A percentile compares a stretch with the other conserved stretches of the same genome.
phyloP scores from a whole-genome alignment of 306 rosid species.

The Fragaria iinumae region DNA sequence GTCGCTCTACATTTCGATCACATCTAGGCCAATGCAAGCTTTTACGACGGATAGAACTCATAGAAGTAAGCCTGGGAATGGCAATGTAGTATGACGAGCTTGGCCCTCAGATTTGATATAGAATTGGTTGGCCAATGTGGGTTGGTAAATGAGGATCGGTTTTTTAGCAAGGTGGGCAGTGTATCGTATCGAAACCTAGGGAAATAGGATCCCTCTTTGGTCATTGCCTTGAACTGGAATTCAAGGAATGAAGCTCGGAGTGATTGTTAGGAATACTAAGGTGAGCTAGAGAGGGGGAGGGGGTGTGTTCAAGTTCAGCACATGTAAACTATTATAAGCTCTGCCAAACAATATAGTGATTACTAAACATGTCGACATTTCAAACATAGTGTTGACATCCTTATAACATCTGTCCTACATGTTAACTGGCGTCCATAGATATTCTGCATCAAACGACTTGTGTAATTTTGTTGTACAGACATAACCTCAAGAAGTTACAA shows the following conservation, averaged over 20 bases:
- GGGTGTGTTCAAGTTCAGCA: background rate
- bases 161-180: too few species aligned
- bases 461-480: background rate
- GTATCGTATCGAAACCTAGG: background rate
- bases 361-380: background rate
- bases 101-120: background rate
- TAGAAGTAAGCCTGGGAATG: background rate
- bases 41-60: background rate
- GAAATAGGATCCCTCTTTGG: background rate
- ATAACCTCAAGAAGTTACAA: background rate
- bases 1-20: background rate
- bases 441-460: background rate
- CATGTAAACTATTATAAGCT: background rate
- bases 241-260: background rate
- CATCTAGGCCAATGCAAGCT: background rate
- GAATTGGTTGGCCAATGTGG: too few species aligned
- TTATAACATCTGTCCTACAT: background rate
- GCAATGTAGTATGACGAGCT: background rate
- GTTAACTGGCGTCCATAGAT: background rate
- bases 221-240: background rate
- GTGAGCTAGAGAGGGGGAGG: background rate
- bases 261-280: background rate
- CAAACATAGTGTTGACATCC: constrained; percentile 7
- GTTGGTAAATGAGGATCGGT: too few species aligned
- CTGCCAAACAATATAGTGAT: background rate